Evolutionary conservation across 257 asterid genomes (phyloP).

Genomic region (Anisodus acutangulus): DNA sequence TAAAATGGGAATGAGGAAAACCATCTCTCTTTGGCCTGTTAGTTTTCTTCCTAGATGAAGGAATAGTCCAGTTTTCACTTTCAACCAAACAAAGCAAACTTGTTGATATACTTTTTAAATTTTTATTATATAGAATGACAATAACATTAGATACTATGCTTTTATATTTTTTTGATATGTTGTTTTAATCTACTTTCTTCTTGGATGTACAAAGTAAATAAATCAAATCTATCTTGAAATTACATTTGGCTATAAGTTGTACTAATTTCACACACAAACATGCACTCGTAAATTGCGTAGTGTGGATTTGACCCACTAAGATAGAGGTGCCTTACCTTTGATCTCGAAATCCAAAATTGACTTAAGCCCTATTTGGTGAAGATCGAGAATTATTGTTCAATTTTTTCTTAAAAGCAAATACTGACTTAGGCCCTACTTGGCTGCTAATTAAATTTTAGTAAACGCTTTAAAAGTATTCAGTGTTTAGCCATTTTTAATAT

Average conservation of each 20-base stretch:
- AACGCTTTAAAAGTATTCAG: not conserved
- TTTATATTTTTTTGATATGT: not conserved
- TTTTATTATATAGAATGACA: not conserved
- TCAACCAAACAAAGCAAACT: no score
- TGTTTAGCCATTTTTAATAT: not conserved
- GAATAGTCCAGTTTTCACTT: no score
- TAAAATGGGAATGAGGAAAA: no score
- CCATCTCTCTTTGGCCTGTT: no score
- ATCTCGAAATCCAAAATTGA: not conserved
- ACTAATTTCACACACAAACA: not conserved
- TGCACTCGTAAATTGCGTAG: not conserved
- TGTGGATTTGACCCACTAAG: not conserved
- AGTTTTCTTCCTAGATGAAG: no score
- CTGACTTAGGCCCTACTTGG: not conserved
- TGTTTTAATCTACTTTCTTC: not conserved
- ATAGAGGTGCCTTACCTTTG: not conserved
- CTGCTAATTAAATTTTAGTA: not conserved
- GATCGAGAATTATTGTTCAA: not conserved
- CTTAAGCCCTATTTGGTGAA: not conserved
- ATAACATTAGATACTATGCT: not conserved
- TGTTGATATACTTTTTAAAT: no score
- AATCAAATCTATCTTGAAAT: not conserved
- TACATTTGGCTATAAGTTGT: not conserved
- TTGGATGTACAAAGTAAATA: no score
- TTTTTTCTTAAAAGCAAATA: not conserved